phyloP scores from a whole-genome alignment of 805 yeast genomes.

The Hermanozyma aechmeae region DNA sequence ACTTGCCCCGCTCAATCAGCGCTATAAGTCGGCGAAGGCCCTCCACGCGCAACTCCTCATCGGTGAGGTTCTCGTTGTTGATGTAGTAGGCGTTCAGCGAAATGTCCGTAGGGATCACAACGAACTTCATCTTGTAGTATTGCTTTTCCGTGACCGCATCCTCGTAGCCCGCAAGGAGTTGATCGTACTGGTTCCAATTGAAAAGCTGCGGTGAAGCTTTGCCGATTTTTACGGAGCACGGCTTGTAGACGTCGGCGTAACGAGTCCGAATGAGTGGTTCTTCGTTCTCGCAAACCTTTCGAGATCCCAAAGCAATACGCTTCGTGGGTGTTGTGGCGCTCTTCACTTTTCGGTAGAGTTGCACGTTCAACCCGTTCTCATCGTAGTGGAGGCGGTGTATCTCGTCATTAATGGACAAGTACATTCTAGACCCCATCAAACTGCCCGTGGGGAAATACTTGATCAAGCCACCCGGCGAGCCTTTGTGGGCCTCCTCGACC shows the following conservation, averaged over 20 bases:
- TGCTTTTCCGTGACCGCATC: slow-evolving; percentile 54
- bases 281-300: slow-evolving; percentile 3
- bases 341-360: slow-evolving; percentile 41
- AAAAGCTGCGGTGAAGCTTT: slow-evolving; percentile 43
- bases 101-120: slow-evolving; percentile 69
- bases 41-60: slow-evolving; percentile 88
- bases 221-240: slow-evolving; percentile 47
- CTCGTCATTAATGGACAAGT: slow-evolving; percentile 70
- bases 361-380: slow-evolving; percentile 69
- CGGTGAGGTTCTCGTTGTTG: slow-evolving; percentile 52
- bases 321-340: slow-evolving; percentile 1
- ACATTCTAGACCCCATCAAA: slow-evolving; percentile 54
- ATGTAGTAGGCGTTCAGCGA: slow-evolving; percentile 45
- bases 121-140: slow-evolving; percentile 69
- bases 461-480: slow-evolving; percentile 44
- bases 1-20: slow-evolving; percentile 49
- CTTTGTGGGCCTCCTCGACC: slow-evolving; percentile 54
- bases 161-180: slow-evolving; percentile 82
- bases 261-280: slow-evolving; percentile 59
- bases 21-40: slow-evolving; percentile 68
- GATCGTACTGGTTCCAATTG: slow-evolving; percentile 92
- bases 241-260: slow-evolving; percentile 58
- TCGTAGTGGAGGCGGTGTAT: slow-evolving; percentile 79
- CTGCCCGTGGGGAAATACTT: slow-evolving; percentile 43
- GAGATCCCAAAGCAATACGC: slow-evolving; percentile 4